Evolutionary conservation across 2,329 filamentous ascomycete species (phyloP), one percentile per base, ranked within the genome.

Genomic region (Fusarium succisae): DNA sequence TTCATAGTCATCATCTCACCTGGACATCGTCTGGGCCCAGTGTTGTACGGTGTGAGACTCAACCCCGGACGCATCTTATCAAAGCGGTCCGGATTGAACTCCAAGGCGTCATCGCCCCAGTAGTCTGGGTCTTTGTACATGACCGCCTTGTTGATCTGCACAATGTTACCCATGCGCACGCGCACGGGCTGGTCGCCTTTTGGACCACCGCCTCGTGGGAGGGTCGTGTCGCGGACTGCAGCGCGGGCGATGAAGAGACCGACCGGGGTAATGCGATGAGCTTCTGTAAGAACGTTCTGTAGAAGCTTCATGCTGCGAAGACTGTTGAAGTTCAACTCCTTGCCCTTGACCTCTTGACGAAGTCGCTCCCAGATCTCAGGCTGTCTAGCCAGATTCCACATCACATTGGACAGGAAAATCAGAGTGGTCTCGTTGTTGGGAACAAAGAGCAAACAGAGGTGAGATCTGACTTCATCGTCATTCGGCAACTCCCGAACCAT

Each of bases 1-100:
- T 45, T 64, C 38, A 60, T 57, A 0, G 54, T 55, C 62, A 64
- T 64, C 62, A 64, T 64, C 8, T 64, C 53, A 24, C 53, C 62
- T 4, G 62, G 62, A 13, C 62, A 64, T 14, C 62, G 55, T 22
- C 62, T 45, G 30, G 62, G 62, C 12, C 62, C 62, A 1, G 53
- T 55, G 13, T 55, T 55, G 11, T 60, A 64, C 3, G 62, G 62
- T 2, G 54, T 24, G 8, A 64, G 54, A 28, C 54, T 44, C 30
- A 57, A 8, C 22, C 53, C 44, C 20, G 53, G 53, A 13, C 62
- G 57, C 24, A 61, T 32, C 24, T 55, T 55, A 32, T 64, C 45
- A 8, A 48, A 44, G 11, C 62, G 62, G 10, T 64, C 62, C 9
- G 62, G 62, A 6, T 43, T 38, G 17, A 64, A 64, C 13, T 64